Base-by-base conservation (phyloP, 768 basidiomycete species). In the Amyloporia xantha region DNA sequence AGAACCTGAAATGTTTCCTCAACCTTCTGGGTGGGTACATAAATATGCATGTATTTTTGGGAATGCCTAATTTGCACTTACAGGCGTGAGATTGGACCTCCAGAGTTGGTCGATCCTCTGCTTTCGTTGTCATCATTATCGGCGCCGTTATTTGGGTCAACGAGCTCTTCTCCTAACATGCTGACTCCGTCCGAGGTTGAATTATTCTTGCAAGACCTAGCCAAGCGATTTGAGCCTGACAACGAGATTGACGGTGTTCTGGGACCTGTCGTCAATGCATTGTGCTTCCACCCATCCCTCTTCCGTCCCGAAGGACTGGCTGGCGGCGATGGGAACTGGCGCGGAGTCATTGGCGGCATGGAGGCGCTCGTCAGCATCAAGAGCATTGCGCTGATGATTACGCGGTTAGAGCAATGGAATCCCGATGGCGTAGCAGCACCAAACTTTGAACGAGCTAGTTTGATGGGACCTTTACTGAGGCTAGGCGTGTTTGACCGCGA, bases 1-100 rank as follows among this genome's bases (percentile, higher is more conserved):
- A 67, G 93, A 94, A 51, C 89, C 94, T 1, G 83, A 82, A 33
- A 94, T 97, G 86, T 98, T 99, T 56, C 88, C 91, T 41, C 91
- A 96, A 56, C 94, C 93, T 9, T 48, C 66, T 46, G 77, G 80
- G 92, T 89, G 65, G 51, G 78, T 70, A n/a, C n/a, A n/a, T n/a
- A n/a, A n/a, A n/a, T n/a, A n/a, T n/a, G n/a, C n/a, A n/a, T n/a
- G 21, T 41, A 19, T 13, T n/a, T n/a, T n/a, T n/a, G n/a, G n/a
- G n/a, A n/a, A n/a, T n/a, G n/a, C n/a, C n/a, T 27, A 23, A 12
- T 23, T 9, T 21, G 37, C 7, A 21, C 25, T 39, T 21, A 28
- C 48, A 90, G 88, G 6, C 85, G 84, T 60, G 70, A 71, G 1
- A 67, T 87, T 44, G 95, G 95, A 11, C 71, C 89, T 1, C 68